Evolutionary conservation across 495 filamentous ascomycete genomes (phyloP), one percentile per base, ranked within the genome.

Genomic region (Podospora pseudoanserina): DNA sequence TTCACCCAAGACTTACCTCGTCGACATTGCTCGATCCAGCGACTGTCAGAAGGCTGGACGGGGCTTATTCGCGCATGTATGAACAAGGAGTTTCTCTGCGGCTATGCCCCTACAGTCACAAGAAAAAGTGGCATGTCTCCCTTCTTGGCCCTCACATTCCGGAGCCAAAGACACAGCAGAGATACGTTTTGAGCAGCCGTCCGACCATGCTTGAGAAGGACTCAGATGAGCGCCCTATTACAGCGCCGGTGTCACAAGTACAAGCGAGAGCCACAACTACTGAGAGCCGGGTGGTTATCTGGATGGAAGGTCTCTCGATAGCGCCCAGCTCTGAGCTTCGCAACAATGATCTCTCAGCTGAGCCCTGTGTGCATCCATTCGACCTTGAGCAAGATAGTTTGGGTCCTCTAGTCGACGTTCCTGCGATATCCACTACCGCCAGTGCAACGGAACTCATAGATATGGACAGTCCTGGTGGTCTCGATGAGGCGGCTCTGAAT

Each of bases 41-140:
- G 26, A 49, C 16, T 5, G 61, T 66, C 13, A 11, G 7, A 0
- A 23, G 61, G 15, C 20, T 73, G 61, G 61, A 65, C 18, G 32
- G 39, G 2, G 59, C 56, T 4, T 78, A 77, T 64, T 57, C 59
- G 57, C 59, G 20, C 5, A 65, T 75, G 19, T 72, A 71, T 49
- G 53, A 49, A 7, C 34, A 69, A 44, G 70, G 69, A 2, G 56
- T 60, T 7, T 71, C 72, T 2, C 65, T 75, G 23, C 69, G 74
- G 0, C 68, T 74, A 16, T 76, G 73, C 44, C 57, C 18, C 2
- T 75, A 65, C 53, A 44, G 56, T n/a, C 11, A 53, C 3, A 28
- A 66, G 2, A 69, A 60, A 49, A 16, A 18, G 11, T 53, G 23
- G 20, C 66, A 68, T 18, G 23, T 65, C 28, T 63, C 60, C 7